Conservation (phyloP, 768 basidiomycete genomes). For the Mrakia gelida region DNA sequence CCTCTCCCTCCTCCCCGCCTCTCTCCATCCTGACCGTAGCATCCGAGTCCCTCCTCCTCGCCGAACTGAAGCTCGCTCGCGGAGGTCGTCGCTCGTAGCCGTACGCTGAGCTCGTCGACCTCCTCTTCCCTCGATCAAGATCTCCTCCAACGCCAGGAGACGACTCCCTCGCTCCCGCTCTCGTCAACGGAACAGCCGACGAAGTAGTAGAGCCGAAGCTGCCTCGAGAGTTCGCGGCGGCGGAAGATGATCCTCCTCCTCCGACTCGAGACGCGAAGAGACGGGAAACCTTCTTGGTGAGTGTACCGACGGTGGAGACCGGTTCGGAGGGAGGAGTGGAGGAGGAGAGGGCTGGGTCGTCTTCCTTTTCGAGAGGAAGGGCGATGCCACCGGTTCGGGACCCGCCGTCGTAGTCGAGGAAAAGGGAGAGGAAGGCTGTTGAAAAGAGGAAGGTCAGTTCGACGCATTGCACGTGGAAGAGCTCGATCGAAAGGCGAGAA, state of each 20-base stretch:
- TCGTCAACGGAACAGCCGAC: neutral
- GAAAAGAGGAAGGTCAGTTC: conserved; percentile 51
- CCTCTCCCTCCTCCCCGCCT: conserved; percentile 36
- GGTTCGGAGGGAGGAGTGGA: neutral
- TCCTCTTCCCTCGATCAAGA: neutral
- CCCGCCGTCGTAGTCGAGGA: conserved; percentile 87
- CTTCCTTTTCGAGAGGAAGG: conserved; percentile 70
- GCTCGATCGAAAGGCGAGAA: conserved; percentile 43
- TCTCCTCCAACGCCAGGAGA: neutral
- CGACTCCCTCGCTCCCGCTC: neutral
- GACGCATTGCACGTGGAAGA: conserved; percentile 62
- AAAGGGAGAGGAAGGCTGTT: conserved; percentile 80
- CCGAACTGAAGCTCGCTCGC: neutral
- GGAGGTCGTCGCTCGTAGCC: conserved; percentile 25
- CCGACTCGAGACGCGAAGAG: conserved; percentile 36
- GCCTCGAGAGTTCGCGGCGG: neutral
- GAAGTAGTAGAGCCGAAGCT: conserved; percentile 12
- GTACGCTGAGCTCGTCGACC: conserved; percentile 31
- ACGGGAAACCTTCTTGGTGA: conserved; percentile 22
- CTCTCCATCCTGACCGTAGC: conserved; percentile 36
- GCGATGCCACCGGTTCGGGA: conserved; percentile 79
- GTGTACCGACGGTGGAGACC: conserved; percentile 39
- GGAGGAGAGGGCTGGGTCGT: neutral
- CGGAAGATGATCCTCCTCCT: neutral
- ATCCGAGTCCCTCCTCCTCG: conserved; percentile 30